Evolutionary conservation across 2,329 filamentous ascomycete genomes (phyloP), one percentile per base, ranked within the genome.

Genomic region (Fusarium sp.): DNA sequence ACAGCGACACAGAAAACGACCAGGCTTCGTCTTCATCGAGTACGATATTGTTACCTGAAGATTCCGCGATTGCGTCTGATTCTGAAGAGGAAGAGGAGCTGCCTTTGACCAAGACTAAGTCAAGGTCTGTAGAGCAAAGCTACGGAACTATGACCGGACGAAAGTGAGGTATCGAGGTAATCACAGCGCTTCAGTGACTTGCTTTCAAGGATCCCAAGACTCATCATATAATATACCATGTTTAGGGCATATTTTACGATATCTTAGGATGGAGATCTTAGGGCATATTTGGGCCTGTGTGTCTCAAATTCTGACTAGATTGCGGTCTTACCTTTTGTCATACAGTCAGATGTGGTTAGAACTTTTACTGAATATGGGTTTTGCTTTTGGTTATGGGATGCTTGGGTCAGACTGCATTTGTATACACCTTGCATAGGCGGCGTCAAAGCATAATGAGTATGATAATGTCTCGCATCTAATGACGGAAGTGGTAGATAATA

Each of bases 1-100:
- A 83, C 18, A 80, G 76, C 1, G 83, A 85, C 38, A 76, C 73
- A 0, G 74, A 80, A 25, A 67, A 65, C 19, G 65, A 74, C 6
- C 56, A 67, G 37, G 63, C 64, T 12, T 59, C 74, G 21, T 66
- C 54, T 18, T 72, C 73, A 1, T 70, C 67, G 3, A 75, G 72
- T 35, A 73, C 63, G 2, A 38, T 77, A 16, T 33, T 78, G n/a
- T 42, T 79, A 5, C 72, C 75, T 9, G 76, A 71, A 16, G 74
- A 49, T 10, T 75, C 71, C 30, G 69, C 68, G 6, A 43, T 76
- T 30, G 73, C 75, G 21, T 75, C 74, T 4, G 75, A 75, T 7
- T 69, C 56, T 10, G 75, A 77, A 21, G 67, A 72, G 12, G 75
- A 76, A 23, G 40, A 71, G 3, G 56, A 75, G 43, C 61, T 76